Evolutionary conservation across 805 yeast genomes (phyloP).

Genomic region (Cyberlindnera bimundalis): DNA sequence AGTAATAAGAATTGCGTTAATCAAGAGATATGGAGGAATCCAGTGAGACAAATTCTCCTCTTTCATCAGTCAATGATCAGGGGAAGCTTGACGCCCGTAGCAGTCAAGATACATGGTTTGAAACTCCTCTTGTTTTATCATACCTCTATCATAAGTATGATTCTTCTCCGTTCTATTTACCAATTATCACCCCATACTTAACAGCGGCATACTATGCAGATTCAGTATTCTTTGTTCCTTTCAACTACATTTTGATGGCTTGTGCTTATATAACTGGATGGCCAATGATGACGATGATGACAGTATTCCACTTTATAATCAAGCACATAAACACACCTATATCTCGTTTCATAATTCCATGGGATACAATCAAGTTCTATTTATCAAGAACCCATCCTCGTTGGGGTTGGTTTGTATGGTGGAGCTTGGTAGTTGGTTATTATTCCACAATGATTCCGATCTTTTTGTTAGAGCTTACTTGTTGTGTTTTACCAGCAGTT

Average conservation of each 20-base stretch:
- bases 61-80: no score
- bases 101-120: no score
- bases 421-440: slow-evolving; percentile 4
- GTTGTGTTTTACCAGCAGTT: neutral
- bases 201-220: neutral
- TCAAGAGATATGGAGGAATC: neutral
- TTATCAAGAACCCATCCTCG: slow-evolving; percentile 1
- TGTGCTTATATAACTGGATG: slow-evolving; percentile 1
- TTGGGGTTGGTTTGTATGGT: slow-evolving; percentile 10
- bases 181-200: slow-evolving; percentile 2
- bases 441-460: slow-evolving; percentile 3
- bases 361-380: slow-evolving; percentile 2
- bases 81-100: no score
- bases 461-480: neutral
- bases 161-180: slow-evolving; percentile 2
- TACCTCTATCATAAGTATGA: neutral
- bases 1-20: no score
- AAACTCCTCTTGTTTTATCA: slow-evolving; percentile 2
- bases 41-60: neutral
- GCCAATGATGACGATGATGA: slow-evolving; percentile 1
- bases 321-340: slow-evolving; percentile 8
- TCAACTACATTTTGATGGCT: slow-evolving; percentile 7
- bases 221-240: slow-evolving; percentile 1
- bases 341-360: slow-evolving; percentile 1
- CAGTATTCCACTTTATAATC: slow-evolving; percentile 1